Conservation (phyloP, 306 rosid genomes). For the Rubus parviflorus region DNA sequence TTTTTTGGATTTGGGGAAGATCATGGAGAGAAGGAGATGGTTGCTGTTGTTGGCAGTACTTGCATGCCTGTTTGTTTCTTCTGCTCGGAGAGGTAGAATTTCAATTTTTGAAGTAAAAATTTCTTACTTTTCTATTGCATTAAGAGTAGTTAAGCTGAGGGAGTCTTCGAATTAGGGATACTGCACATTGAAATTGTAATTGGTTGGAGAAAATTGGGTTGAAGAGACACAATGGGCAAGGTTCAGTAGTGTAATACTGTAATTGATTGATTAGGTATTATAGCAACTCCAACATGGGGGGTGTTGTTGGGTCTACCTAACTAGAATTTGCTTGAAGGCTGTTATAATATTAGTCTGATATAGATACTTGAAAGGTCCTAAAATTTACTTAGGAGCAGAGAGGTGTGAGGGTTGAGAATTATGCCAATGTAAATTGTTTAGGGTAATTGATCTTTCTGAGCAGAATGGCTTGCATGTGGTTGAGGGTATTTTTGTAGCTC, state of each 20-base stretch:
- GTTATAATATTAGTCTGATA: not conserved
- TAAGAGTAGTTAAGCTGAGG: not conserved
- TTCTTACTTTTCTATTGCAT: not conserved
- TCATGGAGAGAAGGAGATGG: slow-evolving; percentile 56
- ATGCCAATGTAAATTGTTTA: not conserved
- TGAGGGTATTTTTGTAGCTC: not conserved
- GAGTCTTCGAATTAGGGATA: not conserved
- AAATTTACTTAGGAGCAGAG: not conserved
- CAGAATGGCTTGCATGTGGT: not conserved
- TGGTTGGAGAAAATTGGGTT: not conserved
- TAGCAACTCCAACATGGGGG: not conserved
- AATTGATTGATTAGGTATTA: not conserved
- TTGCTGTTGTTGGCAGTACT: slow-evolving; percentile 35
- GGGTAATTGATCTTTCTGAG: not conserved
- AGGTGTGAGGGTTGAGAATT: not conserved
- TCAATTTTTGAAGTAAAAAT: slow-evolving; percentile 6
- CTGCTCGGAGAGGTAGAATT: slow-evolving; percentile 59
- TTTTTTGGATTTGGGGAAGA: slow-evolving; percentile 30
- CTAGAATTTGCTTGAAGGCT: not conserved
- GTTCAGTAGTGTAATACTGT: not conserved
- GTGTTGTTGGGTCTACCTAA: not conserved
- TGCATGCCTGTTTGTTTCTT: slow-evolving; percentile 38
- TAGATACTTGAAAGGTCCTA: not conserved
- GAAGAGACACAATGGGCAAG: not conserved
- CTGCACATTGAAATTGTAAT: not conserved